Base-by-base conservation (phyloP, 208 protist genomes). In the Leishmania martiniquensis region DNA sequence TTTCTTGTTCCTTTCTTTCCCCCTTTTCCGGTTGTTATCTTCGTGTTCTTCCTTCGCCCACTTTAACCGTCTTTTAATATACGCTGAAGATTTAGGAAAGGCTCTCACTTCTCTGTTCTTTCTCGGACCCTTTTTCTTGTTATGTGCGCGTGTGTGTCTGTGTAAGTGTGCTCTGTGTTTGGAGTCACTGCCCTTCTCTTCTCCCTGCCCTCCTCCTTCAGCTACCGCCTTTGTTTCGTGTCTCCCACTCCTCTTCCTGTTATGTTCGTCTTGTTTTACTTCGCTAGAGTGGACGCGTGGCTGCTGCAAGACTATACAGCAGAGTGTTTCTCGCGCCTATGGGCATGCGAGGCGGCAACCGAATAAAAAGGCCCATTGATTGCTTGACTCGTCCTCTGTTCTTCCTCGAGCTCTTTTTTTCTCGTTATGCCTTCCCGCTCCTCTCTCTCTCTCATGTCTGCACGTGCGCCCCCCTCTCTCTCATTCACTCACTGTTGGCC, bases 11-110 rank as follows among this genome's bases (percentile, higher is more conserved):
- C 62, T 22, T 17, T 67, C 13, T 67, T n/a, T 4, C 62, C 4
- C n/a, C 62, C 32, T 57, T n/a, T 39, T 72, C 34, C 42, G 17
- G n/a, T 80, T n/a, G n/a, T 29, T 29, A 57, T 80, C 74, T 68
- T 59, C 78, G 29, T 55, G 34, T 65, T 2, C 62, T n/a, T n/a
- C n/a, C n/a, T n/a, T n/a, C n/a, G n/a, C n/a, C n/a, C n/a, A n/a
- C 62, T 60, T 68, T 29, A 6, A 20, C n/a, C 3, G 39, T 49
- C 4, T 68, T 9, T 68, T 20, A 9, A 29, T n/a, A 32, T 68
- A 45, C 34, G 63, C 39, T 68, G 12, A 68, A 25, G 20, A 49
- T 39, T n/a, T 68, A 32, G 44, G 37, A 68, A 49, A 9, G 9
- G 22, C 39, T 13, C 47, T 12, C 20, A 37, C 32, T 45, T 47